A percentile compares a stretch with the other conserved stretches of the same genome.
phyloP scores from a whole-genome alignment of 805 yeast species.

The Yarrowia phangngaensis region DNA sequence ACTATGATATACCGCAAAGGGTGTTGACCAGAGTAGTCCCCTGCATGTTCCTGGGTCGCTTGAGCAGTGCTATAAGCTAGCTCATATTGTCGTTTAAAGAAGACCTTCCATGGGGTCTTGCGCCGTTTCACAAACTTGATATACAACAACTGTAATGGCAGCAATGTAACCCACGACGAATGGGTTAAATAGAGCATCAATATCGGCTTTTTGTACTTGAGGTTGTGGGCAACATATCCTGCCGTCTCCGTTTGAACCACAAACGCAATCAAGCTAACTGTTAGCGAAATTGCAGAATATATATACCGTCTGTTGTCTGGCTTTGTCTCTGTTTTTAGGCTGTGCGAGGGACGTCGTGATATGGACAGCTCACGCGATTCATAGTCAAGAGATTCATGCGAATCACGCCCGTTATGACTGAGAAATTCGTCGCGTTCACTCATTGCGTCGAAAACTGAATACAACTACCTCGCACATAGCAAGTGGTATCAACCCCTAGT shows the following conservation, averaged over 20 bases:
- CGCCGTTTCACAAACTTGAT: constrained; percentile 49
- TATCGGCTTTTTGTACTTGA: constrained; percentile 65
- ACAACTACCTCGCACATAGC: no score
- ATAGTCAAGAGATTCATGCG: constrained; percentile 9
- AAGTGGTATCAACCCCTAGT: no score
- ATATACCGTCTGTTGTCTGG: constrained; percentile 40
- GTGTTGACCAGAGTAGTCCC: constrained; percentile 28
- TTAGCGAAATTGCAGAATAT: constrained; percentile 48
- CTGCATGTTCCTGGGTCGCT: constrained; percentile 34
- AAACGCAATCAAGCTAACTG: constrained; percentile 54
- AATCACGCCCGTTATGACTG: constrained; percentile 1
- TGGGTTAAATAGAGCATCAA: constrained; percentile 61
- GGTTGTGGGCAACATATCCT: constrained; percentile 55
- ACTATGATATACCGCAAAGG: constrained; percentile 48
- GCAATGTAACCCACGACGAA: constrained; percentile 68
- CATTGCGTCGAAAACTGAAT: background rate
- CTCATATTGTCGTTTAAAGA: constrained; percentile 32
- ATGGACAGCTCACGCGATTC: constrained; percentile 1
- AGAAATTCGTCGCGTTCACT: constrained; percentile 24
- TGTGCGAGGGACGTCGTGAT: constrained; percentile 7
- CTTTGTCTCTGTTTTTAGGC: constrained; percentile 4
- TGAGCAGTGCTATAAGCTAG: constrained; percentile 29
- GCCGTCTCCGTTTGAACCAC: constrained; percentile 80
- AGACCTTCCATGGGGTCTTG: constrained; percentile 31
- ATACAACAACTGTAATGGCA: constrained; percentile 61